Evolutionary conservation across 345 rosid species (phyloP), one percentile per base, ranked within the genome.

Genomic region (Reutealis trisperma): DNA sequence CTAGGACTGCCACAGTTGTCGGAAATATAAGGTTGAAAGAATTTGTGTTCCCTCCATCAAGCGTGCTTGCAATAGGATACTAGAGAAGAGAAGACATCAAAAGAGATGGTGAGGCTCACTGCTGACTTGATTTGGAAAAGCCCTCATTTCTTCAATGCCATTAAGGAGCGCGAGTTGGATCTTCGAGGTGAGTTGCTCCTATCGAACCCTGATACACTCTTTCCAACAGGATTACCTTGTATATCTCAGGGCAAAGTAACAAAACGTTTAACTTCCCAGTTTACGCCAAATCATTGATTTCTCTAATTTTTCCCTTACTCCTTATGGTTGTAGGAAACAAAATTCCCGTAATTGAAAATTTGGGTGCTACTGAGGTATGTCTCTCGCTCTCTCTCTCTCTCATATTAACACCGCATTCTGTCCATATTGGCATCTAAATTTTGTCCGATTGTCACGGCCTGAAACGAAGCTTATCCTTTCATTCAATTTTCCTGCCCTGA

Each of bases 91-190:
- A 24, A 49, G 24, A 57, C 64, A 18, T 63, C 27, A 32, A 2
- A 19, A 79, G 83, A 61, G 7, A 96, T 96, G 99, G 99, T 96
- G 91, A 96, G 94, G 83, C 90, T 96, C 67, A 89, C 97, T 10
- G 99, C 98, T 61, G 99, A 96, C 82, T 87, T 96, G 92, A 90
- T 96, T 67, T 94, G 98, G 97, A 96, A 94, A 61, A 87, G 98
- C 82, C 97, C 98, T 80, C 99, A 96, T 78, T 96, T 96, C 88
- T 96, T 96, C 92, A 96, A 96, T 77, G 97, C 99, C 77, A 77
- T 96, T 18, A 94, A 92, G 87, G 99, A 96, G 81, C 91, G 99
- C 25, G 99, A 96, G 82, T 81, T 96, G 67, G 98, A 96, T 85
- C 98, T 96, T 77, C 94, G 99, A 85, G 98, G 99, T 89, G 58